phyloP scores from a whole-genome alignment of 2,329 filamentous ascomycete genomes.

The Elsinoe necatrix region DNA sequence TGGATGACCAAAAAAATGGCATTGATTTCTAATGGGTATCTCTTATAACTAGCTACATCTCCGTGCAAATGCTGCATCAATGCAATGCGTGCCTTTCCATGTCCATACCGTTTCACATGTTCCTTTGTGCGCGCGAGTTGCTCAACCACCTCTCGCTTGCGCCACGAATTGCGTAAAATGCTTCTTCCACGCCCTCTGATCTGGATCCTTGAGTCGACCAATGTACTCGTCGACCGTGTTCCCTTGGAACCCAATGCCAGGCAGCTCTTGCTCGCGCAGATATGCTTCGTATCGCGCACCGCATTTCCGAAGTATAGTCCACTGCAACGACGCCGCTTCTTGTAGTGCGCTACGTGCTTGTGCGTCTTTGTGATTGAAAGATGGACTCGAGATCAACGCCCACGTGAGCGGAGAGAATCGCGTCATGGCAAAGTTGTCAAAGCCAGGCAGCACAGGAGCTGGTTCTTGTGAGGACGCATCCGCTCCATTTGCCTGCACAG shows the following conservation, averaged over 20 bases:
- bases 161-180: slow-evolving; percentile 39
- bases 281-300: slow-evolving; percentile 70
- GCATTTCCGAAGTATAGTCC: slow-evolving; percentile 83
- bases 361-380: slow-evolving; percentile 77
- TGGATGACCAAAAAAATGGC: neutral
- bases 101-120: neutral
- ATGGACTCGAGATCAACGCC: slow-evolving; percentile 71
- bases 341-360: slow-evolving; percentile 80
- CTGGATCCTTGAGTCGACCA: slow-evolving; percentile 39
- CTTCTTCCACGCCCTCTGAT: slow-evolving; percentile 37
- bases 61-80: neutral
- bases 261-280: slow-evolving; percentile 56
- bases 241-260: slow-evolving; percentile 55
- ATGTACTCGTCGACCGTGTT: slow-evolving; percentile 59
- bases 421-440: slow-evolving; percentile 82
- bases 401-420: slow-evolving; percentile 85
- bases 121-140: neutral
- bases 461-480: slow-evolving; percentile 41
- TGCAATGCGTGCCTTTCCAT: neutral
- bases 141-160: slow-evolving; percentile 22
- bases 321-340: slow-evolving; percentile 80
- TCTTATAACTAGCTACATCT: neutral
- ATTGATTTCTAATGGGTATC: neutral
- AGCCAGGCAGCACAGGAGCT: slow-evolving; percentile 62
- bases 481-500: slow-evolving; percentile 36